These are phyloP conservation scores for Rhizomucor miehei DNA, from an alignment of 371 early-diverging fungal species.

Conservation along the genomic window DNA sequence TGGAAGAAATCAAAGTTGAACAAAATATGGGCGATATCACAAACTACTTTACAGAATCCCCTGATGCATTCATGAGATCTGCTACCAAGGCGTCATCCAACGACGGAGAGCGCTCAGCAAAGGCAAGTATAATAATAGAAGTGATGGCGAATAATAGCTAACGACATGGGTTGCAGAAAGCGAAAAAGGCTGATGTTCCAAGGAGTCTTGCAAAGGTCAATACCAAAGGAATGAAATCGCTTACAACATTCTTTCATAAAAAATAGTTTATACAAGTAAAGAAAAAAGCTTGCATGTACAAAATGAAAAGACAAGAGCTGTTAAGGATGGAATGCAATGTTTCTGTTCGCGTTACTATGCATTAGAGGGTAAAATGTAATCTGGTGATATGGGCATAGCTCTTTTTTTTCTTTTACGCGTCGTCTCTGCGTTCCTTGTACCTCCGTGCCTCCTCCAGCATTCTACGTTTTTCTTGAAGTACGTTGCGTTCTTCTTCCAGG, in stretches of 20 bases:
- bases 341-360: too few relatives aligned
- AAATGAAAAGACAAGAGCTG: too few relatives aligned
- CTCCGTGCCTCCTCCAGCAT: constrained; percentile 1
- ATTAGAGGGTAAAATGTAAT: too few relatives aligned
- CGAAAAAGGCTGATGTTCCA: background rate
- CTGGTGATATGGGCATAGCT: too few relatives aligned
- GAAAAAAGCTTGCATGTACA: too few relatives aligned
- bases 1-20: background rate
- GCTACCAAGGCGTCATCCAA: background rate
- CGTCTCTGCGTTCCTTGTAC: too few relatives aligned
- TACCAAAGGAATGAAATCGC: background rate
- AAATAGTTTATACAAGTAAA: background rate
- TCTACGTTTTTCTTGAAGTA: constrained; percentile 8
- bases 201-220: background rate
- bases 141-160: background rate
- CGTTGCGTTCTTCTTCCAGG: constrained; percentile 14
- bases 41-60: background rate
- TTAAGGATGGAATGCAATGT: too few relatives aligned
- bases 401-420: too few relatives aligned
- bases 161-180: background rate
- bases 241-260: background rate
- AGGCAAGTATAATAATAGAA: background rate
- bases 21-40: constrained; percentile 1
- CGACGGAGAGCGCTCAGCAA: background rate
- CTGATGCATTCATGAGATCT: background rate